A percentile compares a stretch with the other conserved stretches of the same genome.
Conservation (phyloP, 2,329 filamentous ascomycete genomes). For the Talaromyces marneffei region DNA sequence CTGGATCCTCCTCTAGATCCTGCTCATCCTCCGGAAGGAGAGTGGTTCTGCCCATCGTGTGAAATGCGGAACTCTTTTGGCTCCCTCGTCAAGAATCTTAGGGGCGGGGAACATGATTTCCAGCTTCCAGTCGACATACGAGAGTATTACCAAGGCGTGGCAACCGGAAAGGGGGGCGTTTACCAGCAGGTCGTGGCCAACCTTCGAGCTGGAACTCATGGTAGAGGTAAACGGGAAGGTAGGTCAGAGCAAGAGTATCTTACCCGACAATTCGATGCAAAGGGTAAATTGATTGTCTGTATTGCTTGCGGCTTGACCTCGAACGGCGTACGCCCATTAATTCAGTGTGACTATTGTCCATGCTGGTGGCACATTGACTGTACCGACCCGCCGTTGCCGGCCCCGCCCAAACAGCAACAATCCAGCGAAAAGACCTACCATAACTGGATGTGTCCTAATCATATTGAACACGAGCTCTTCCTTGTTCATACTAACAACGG, state of each 20-base stretch:
- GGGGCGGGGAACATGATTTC: slow-evolving; percentile 65
- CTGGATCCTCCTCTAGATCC: slow-evolving; percentile 72
- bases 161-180: slow-evolving; percentile 68
- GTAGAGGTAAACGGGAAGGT: slow-evolving; percentile 13
- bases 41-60: slow-evolving; percentile 73
- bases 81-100: slow-evolving; percentile 58
- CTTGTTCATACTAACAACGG: slow-evolving; percentile 45
- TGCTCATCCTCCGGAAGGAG: slow-evolving; percentile 59
- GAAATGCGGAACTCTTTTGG: slow-evolving; percentile 54
- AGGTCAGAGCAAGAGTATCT: slow-evolving; percentile 24
- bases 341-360: slow-evolving; percentile 78
- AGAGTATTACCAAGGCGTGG: slow-evolving; percentile 72
- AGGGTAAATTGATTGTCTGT: slow-evolving; percentile 73
- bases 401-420: slow-evolving; percentile 58
- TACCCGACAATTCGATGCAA: slow-evolving; percentile 58
- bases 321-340: slow-evolving; percentile 62
- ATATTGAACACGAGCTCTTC: slow-evolving; percentile 67
- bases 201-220: slow-evolving; percentile 20
- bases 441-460: slow-evolving; percentile 84
- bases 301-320: slow-evolving; percentile 65
- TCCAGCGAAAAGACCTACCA: slow-evolving; percentile 52
- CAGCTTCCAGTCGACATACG: slow-evolving; percentile 65
- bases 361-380: slow-evolving; percentile 91
- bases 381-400: slow-evolving; percentile 73
- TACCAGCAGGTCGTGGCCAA: slow-evolving; percentile 63